Evolutionary conservation across 2,329 filamentous ascomycete species (phyloP).

Genomic region (Elsinoe fawcettii): DNA sequence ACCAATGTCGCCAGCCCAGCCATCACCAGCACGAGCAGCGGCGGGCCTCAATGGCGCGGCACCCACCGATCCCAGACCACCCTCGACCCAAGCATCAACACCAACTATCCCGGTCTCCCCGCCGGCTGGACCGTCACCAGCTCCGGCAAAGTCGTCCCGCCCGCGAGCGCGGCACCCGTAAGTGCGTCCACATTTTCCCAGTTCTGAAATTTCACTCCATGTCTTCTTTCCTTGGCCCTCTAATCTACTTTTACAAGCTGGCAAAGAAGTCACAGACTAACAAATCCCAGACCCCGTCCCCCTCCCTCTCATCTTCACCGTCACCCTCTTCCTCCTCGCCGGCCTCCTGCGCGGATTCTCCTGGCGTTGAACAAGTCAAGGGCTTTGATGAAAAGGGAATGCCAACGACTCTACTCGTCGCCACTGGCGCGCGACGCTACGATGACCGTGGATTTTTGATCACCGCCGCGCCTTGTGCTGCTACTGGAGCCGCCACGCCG

Average conservation of each 20-base stretch:
- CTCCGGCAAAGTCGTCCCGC: slow-evolving; percentile 70
- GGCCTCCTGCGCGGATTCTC: slow-evolving; percentile 38
- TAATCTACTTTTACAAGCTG: background rate
- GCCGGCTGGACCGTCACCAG: slow-evolving; percentile 70
- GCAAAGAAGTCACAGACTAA: slow-evolving; percentile 23
- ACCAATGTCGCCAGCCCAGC: slow-evolving; percentile 51
- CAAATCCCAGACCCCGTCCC: slow-evolving; percentile 42
- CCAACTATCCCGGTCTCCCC: slow-evolving; percentile 55
- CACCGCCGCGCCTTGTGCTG: slow-evolving; percentile 5
- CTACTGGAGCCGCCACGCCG: background rate
- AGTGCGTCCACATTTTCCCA: slow-evolving; percentile 43
- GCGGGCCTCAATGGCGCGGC: slow-evolving; percentile 58
- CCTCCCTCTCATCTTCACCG: slow-evolving; percentile 45
- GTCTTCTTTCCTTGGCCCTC: slow-evolving; percentile 19
- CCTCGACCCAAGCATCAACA: slow-evolving; percentile 29
- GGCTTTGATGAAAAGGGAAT: slow-evolving; percentile 45
- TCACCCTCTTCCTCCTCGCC: slow-evolving; percentile 38
- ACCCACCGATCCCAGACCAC: slow-evolving; percentile 46
- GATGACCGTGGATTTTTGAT: slow-evolving; percentile 39
- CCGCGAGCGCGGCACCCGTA: slow-evolving; percentile 56
- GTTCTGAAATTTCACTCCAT: slow-evolving; percentile 14
- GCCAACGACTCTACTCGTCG: slow-evolving; percentile 38
- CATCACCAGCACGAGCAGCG: slow-evolving; percentile 54
- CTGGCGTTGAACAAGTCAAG: slow-evolving; percentile 39
- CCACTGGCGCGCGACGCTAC: slow-evolving; percentile 35